phyloP scores from a whole-genome alignment of 177 flowering plant genomes.

The Vitis hybrid region DNA sequence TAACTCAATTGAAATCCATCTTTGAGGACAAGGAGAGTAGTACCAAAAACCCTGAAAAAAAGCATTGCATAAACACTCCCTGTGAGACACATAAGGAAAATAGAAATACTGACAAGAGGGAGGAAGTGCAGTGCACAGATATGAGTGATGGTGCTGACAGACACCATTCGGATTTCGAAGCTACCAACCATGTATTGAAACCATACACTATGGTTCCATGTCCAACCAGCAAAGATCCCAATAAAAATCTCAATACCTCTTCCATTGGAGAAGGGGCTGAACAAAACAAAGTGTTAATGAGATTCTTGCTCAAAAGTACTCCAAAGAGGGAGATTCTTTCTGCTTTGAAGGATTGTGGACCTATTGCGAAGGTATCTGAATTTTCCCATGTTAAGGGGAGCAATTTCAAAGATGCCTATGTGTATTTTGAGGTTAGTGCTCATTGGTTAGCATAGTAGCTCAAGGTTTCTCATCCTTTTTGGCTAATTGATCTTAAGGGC shows the following conservation, averaged over 20 bases:
- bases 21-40: background rate
- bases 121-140: background rate
- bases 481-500: too few relatives aligned
- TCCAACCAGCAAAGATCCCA: conserved; percentile 3
- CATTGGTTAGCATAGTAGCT: background rate
- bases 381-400: conserved; percentile 13
- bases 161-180: conserved; percentile 8
- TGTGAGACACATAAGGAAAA: background rate
- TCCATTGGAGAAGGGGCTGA: conserved; percentile 10
- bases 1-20: background rate
- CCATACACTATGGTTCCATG: conserved; percentile 7
- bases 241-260: background rate
- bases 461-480: background rate
- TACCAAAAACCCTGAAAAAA: background rate
- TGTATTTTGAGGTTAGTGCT: conserved; percentile 38
- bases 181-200: conserved; percentile 4
- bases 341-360: conserved; percentile 29
- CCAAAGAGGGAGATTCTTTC: background rate
- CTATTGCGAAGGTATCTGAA: conserved; percentile 14
- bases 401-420: conserved; percentile 26
- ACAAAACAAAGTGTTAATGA: conserved; percentile 25
- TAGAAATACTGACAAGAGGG: background rate
- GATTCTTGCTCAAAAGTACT: conserved; percentile 20
- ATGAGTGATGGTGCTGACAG: background rate
- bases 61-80: conserved; percentile 1